Evolutionary conservation across 2,329 filamentous ascomycete species (phyloP).

Genomic region (Cryphonectria carpinicola): DNA sequence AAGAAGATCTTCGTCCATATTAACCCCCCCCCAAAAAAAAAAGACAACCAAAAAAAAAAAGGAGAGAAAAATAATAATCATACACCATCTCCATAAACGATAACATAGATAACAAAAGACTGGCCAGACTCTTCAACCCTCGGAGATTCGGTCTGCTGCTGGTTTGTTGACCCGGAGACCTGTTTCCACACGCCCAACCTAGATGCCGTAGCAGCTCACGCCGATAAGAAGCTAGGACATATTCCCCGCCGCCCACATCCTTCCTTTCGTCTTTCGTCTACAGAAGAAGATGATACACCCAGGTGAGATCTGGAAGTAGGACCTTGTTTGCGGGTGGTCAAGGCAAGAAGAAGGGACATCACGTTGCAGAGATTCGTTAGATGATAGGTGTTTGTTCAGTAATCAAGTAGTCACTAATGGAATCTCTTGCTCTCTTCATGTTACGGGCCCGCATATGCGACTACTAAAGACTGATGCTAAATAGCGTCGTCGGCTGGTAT

Average conservation of each 20-base stretch:
- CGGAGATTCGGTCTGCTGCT: background rate
- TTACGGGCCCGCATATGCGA: background rate
- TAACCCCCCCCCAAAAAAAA: no score
- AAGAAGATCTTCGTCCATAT: no score
- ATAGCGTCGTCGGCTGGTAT: slow-evolving; percentile 5
- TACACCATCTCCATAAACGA: background rate
- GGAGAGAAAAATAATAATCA: no score
- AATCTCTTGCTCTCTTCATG: background rate
- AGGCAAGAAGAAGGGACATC: background rate
- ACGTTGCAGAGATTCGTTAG: background rate
- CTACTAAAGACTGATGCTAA: background rate
- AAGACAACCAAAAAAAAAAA: no score
- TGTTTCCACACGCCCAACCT: background rate
- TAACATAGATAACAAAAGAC: background rate
- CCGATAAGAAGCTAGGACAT: background rate
- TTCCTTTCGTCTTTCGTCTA: background rate
- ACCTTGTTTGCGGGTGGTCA: background rate
- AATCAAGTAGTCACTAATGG: background rate
- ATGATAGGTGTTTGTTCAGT: background rate
- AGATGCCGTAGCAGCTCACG: background rate
- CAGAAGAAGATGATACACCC: background rate
- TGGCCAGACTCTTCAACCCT: background rate
- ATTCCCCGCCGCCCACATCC: background rate
- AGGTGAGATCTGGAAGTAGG: background rate
- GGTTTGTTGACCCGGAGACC: background rate